phyloP scores from a whole-genome alignment of 805 yeast genomes.

The Barnettozyma sucrosica region DNA sequence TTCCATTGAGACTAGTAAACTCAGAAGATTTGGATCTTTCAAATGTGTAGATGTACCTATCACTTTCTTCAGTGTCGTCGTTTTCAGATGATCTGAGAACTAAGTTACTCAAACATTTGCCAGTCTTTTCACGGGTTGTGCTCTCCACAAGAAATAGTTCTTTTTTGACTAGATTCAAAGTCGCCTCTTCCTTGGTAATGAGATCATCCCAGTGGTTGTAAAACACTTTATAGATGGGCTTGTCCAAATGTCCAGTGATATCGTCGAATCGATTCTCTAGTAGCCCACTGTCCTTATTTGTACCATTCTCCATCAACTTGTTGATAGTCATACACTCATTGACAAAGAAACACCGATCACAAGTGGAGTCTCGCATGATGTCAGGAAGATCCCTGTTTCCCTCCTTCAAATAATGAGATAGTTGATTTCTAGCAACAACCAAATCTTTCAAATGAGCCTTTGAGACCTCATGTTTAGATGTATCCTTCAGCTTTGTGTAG shows the following conservation, averaged over 20 bases:
- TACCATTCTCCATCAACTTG: constrained; percentile 54
- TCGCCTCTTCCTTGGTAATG: constrained; percentile 67
- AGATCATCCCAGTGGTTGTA: constrained; percentile 69
- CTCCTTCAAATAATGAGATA: constrained; percentile 54
- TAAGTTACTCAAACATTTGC: constrained; percentile 49
- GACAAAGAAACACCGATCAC: constrained; percentile 56
- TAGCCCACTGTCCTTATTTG: constrained; percentile 48
- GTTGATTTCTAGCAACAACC: constrained; percentile 63
- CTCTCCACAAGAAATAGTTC: constrained; percentile 56
- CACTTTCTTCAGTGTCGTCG: constrained; percentile 18
- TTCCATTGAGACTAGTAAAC: constrained; percentile 21
- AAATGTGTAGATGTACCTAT: constrained; percentile 43
- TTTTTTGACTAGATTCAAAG: constrained; percentile 42
- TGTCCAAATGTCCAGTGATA: constrained; percentile 45
- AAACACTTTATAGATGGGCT: constrained; percentile 43
- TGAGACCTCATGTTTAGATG: constrained; percentile 48
- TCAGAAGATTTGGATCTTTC: constrained; percentile 27
- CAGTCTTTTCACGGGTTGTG: constrained; percentile 49
- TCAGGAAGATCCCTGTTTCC: constrained; percentile 49
- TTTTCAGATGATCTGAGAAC: constrained; percentile 29
- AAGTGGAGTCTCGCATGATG: constrained; percentile 42
- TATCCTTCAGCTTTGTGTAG: constrained; percentile 59
- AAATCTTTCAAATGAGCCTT: constrained; percentile 58
- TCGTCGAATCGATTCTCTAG: constrained; percentile 39
- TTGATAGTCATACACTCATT: constrained; percentile 61